Conservation (phyloP, 805 yeast species). For the Yarrowia sp. region DNA sequence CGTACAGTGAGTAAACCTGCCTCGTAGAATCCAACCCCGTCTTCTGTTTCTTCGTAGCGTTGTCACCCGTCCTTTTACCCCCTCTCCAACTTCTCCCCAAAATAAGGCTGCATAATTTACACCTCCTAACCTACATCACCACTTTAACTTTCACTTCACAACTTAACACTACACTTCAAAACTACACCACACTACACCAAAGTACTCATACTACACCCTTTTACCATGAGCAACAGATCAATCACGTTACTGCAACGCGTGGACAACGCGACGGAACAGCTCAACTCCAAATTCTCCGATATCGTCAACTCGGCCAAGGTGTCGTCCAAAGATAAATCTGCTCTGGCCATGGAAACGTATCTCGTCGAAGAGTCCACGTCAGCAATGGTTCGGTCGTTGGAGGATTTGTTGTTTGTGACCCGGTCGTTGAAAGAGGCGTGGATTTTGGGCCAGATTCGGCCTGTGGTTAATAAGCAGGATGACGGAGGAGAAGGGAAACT, state of each 20-base stretch:
- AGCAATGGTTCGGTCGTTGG: constrained; percentile 39
- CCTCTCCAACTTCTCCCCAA: neutral
- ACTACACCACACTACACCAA: neutral
- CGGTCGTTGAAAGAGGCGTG: constrained; percentile 44
- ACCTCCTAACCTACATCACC: too few relatives aligned
- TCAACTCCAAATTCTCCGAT: constrained; percentile 33
- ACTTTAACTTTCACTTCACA: too few relatives aligned
- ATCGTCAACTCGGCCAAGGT: constrained; percentile 35
- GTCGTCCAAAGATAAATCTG: constrained; percentile 36
- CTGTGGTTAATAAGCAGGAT: constrained; percentile 27
- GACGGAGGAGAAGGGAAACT: constrained; percentile 3
- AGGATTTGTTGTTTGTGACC: constrained; percentile 41
- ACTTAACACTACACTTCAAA: too few relatives aligned
- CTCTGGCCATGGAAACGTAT: constrained; percentile 41
- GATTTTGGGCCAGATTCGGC: constrained; percentile 42
- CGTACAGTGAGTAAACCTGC: too few relatives aligned
- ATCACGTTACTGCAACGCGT: constrained; percentile 30
- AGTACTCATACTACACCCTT: neutral
- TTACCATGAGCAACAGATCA: constrained; percentile 9
- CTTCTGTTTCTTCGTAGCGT: too few relatives aligned
- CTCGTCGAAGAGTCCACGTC: constrained; percentile 42
- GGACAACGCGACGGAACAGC: constrained; percentile 33
- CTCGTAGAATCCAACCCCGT: too few relatives aligned
- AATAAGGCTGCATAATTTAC: neutral
- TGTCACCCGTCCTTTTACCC: too few relatives aligned